Conservation (phyloP, 768 basidiomycete genomes). For the Suillus alpinus region DNA sequence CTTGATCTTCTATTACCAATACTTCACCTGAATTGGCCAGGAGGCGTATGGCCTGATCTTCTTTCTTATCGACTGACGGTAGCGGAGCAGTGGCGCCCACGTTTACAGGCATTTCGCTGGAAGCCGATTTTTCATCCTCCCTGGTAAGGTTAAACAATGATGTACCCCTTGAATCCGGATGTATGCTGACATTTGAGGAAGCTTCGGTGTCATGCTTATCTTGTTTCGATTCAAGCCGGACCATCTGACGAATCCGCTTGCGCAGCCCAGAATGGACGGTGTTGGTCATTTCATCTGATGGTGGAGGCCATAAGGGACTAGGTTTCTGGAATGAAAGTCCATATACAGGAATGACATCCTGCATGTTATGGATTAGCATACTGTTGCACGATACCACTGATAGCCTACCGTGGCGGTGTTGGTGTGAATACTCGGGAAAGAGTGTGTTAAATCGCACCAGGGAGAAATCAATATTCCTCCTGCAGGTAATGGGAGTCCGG, state of each 20-base stretch:
- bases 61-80: constrained; percentile 34
- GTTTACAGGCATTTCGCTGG: constrained; percentile 38
- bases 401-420: constrained; percentile 80
- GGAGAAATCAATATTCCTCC: constrained; percentile 90
- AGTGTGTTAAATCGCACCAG: constrained; percentile 93
- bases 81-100: constrained; percentile 48
- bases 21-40: constrained; percentile 47
- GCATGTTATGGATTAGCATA: neutral
- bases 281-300: constrained; percentile 56
- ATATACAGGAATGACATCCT: constrained; percentile 81
- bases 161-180: constrained; percentile 7
- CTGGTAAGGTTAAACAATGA: constrained; percentile 11
- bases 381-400: neutral
- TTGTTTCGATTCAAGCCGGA: constrained; percentile 34
- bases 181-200: neutral
- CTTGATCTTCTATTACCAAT: constrained; percentile 59
- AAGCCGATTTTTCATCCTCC: constrained; percentile 11
- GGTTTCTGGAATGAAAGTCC: constrained; percentile 80
- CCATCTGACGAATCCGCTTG: constrained; percentile 55
- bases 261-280: constrained; percentile 59
- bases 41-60: constrained; percentile 45
- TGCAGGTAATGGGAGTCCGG: constrained; percentile 76
- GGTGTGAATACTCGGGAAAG: constrained; percentile 82
- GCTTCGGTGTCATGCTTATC: constrained; percentile 4
- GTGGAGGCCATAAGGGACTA: constrained; percentile 77